Conservation (phyloP, 23 red algal species). For the Gracilariopsis chorda region DNA sequence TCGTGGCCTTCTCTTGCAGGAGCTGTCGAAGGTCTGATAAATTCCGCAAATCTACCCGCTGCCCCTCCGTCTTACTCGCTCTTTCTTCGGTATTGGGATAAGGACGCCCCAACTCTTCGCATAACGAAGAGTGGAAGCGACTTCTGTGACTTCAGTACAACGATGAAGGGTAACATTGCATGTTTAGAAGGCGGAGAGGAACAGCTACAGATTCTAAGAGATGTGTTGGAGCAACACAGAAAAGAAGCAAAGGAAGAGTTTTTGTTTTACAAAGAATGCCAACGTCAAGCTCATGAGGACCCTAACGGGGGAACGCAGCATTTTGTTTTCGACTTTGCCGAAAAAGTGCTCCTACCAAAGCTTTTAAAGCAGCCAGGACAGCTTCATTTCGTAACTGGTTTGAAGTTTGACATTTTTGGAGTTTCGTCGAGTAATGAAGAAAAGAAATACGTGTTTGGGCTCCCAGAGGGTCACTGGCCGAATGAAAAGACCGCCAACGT, state of each 20-base stretch:
- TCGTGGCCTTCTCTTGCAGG: background rate
- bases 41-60: background rate
- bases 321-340: constrained; percentile 33
- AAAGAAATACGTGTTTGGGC: background rate
- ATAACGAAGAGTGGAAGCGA: background rate
- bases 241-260: background rate
- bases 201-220: background rate
- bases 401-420: constrained; percentile 36
- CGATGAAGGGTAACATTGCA: background rate
- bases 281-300: background rate
- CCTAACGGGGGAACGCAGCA: background rate
- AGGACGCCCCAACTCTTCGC: background rate
- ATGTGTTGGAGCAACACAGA: background rate
- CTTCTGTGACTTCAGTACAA: constrained; percentile 29
- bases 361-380: constrained; percentile 21
- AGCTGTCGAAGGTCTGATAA: background rate
- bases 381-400: constrained; percentile 19
- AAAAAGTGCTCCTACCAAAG: constrained; percentile 13
- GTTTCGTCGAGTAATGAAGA: background rate
- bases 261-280: background rate
- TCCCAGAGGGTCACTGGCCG: constrained; percentile 43
- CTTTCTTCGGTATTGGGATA: background rate
- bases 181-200: background rate
- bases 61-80: background rate
- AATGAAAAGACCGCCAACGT: constrained; percentile 47